These are phyloP conservation scores for Pilobolus umbonatus DNA, from an alignment of 192 early-diverging fungal genomes.

Conservation along the genomic window DNA sequence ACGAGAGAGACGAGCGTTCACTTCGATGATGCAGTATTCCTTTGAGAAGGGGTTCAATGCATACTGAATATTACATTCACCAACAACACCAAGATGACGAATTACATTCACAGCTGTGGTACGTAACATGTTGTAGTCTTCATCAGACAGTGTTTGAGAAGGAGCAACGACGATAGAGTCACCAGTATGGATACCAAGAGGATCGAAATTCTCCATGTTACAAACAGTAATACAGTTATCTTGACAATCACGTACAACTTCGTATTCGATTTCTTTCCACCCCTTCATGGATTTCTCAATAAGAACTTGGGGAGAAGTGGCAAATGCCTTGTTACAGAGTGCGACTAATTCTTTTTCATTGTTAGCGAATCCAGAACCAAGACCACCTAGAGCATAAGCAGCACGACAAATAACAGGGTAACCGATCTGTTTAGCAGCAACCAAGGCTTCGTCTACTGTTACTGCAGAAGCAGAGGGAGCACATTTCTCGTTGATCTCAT, in stretches of 20 bases:
- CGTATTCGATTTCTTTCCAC: conserved; percentile 99
- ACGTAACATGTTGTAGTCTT: conserved; percentile 98
- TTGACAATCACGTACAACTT: conserved; percentile 91
- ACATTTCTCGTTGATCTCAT: conserved; percentile 87
- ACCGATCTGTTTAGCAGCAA: conserved; percentile 82
- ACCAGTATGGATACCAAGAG: conserved; percentile 97
- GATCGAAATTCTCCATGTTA: conserved; percentile 99
- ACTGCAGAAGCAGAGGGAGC: conserved; percentile 82
- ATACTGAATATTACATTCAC: conserved; percentile 99
- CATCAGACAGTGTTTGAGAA: conserved; percentile 93
- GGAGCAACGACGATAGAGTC: conserved; percentile 99
- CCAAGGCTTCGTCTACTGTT: conserved; percentile 80
- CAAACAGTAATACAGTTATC: conserved; percentile 99
- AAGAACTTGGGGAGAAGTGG: conserved; percentile 86
- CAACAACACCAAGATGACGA: conserved; percentile 96
- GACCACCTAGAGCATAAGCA: conserved; percentile 92
- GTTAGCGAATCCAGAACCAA: conserved; percentile 95
- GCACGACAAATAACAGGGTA: conserved; percentile 96
- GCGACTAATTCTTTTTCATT: conserved; percentile 77
- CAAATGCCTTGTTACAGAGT: conserved; percentile 84
- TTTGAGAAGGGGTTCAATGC: conserved; percentile 89
- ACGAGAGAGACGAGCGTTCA: conserved; percentile 94
- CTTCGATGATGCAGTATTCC: conserved; percentile 99
- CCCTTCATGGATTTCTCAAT: conserved; percentile 98
- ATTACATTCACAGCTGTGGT: conserved; percentile 95